Evolutionary conservation across 2,329 filamentous ascomycete genomes (phyloP), one percentile per base, ranked within the genome.

Genomic region (Beauveria sp.): DNA sequence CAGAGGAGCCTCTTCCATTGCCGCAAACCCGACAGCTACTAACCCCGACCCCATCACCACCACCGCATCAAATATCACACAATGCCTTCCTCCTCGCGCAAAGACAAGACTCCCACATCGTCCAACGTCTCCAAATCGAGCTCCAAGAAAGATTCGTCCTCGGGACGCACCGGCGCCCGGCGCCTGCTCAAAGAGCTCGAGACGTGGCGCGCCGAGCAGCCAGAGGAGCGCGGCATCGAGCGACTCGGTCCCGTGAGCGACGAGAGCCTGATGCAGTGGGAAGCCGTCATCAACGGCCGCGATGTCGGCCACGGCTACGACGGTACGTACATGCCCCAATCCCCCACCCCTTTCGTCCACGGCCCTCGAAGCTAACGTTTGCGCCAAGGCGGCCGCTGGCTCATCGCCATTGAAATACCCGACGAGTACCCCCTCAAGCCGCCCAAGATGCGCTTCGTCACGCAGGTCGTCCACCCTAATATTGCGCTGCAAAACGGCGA

Each of bases 381-480:
- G 34, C 14, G n/a, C 9, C 34, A 28, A 16, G 81, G 75, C 61
- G 94, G 94, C 64, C 85, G 87, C 68, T 99, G 92, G 92, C 85
- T 89, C 63, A 84, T 99, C 68, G 73, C 77, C 70, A 92, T 99
- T 73, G 72, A 79, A 55, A 83, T 97, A 68, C 92, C 94, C 0
- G 66, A 82, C 0, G 84, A 82, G 46, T 97, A 99, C 75, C 94
- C 94, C 3, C 81, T 89, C 61, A 75, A 83, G 1, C 88, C 94
- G 1, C 94, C 94, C 1, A 81, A 79, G 46, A 87, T 99, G 66
- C 80, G 76, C 62, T 99, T 99, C 77, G 77, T 81, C n/a, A 99
- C 92, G 41, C 85, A 86, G 64, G 85, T 96, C 66, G 89, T 91
- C 69, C 92, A 96, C 77, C 87, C 92, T 53, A 97, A 97, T 75